Base-by-base conservation (phyloP, 176 grass and related monocot genomes). In the Thalia dealbata region DNA sequence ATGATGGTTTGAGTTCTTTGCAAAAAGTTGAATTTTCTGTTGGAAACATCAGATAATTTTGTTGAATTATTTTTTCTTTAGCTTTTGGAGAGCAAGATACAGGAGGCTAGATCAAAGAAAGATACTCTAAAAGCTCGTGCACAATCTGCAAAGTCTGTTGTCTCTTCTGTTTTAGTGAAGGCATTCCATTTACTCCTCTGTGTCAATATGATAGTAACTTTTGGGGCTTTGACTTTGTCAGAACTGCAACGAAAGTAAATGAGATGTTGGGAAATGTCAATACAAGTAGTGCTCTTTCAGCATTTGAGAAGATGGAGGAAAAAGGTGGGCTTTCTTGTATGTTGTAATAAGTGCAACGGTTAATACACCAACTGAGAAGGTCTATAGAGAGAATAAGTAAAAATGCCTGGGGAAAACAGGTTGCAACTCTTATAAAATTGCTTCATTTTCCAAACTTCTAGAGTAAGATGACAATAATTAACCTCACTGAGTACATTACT, bases 281-380 rank as follows among this genome's bases (percentile, higher is more conserved):
- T 83, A 99, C 95, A 60, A 95, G 95, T 78, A 80, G 90, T 59
- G 87, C 95, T 76, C 85, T 99, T 81, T 88, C 95, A 77, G 95
- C 95, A 56, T 99, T 95, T 79, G 95, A 99, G 78, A 99, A 99
- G 84, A 99, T 99, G 90, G 95, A 99, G 80, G 90, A 99, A 86
- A 99, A 99, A 81, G 90, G 95, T 99, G 35, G 19, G 81, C 10
- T 63, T 10, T 3, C 3, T 63, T 63, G 4, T 38, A n/a, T n/a
- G n/a, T 38, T 38, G 3, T 38, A 38, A 38, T 38, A 4, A 38
- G 4, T 38, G n/a, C n/a, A n/a, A n/a, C n/a, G n/a, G n/a, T n/a
- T n/a, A n/a, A n/a, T n/a, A n/a, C n/a, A n/a, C n/a, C n/a, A n/a
- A n/a, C n/a, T n/a, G n/a, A n/a, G n/a, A n/a, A n/a, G n/a, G n/a